Conservation (phyloP, 352 stramenopile species). For the Aphanomyces cochlioides region DNA sequence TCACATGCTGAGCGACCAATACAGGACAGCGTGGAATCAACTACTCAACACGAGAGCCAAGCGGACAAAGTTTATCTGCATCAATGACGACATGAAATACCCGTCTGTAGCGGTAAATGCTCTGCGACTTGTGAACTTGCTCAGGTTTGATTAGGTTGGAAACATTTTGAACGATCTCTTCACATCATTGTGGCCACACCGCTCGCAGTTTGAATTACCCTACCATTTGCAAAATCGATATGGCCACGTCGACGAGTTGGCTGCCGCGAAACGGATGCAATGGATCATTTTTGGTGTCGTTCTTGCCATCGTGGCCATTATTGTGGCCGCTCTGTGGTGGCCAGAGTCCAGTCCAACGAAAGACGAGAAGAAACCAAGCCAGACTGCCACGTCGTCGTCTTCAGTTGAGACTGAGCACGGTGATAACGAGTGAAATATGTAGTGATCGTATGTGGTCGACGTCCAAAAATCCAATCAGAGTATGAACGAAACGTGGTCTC, state of each 20-base stretch:
- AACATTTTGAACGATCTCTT: conserved; percentile 92
- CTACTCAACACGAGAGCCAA: conserved; percentile 89
- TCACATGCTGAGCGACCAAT: conserved; percentile 94
- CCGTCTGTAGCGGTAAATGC: conserved; percentile 49
- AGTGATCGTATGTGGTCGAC: too few species aligned
- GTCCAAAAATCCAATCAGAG: too few species aligned
- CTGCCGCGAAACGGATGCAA: conserved; percentile 33
- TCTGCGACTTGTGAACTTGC: neutral
- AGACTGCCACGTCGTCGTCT: too few species aligned
- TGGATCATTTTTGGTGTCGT: neutral
- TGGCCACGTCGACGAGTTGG: conserved; percentile 77
- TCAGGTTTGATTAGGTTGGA: conserved; percentile 36
- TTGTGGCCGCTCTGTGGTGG: neutral
- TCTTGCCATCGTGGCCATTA: neutral
- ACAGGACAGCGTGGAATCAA: conserved; percentile 84
- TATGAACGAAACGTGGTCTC: too few species aligned
- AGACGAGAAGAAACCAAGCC: too few species aligned
- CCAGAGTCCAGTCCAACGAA: too few species aligned
- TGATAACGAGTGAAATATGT: too few species aligned
- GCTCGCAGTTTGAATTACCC: conserved; percentile 89
- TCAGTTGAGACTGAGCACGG: too few species aligned
- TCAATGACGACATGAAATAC: conserved; percentile 95
- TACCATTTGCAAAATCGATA: conserved; percentile 85
- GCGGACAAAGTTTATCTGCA: conserved; percentile 94
- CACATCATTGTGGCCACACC: conserved; percentile 87